Conservation (phyloP, 495 filamentous ascomycete genomes). For the Polyplosphaeria fusca region DNA sequence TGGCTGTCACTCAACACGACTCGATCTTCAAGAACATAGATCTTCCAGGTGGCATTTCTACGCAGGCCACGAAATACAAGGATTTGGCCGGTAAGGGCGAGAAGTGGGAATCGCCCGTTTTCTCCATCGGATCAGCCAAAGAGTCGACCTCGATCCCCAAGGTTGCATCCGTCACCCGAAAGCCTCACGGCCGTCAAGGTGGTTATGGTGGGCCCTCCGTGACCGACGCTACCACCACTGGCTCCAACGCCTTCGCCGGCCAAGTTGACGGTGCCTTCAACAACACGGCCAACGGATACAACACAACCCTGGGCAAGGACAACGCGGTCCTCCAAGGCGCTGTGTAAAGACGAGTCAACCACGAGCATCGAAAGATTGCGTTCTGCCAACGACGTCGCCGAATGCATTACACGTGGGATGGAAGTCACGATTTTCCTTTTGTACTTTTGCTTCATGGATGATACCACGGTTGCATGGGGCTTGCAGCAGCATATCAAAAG, state of each 20-base stretch:
- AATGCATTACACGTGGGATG: too few species aligned
- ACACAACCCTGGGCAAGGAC: conserved; percentile 47
- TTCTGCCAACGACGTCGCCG: too few species aligned
- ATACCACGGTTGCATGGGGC: too few species aligned
- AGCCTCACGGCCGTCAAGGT: conserved; percentile 46
- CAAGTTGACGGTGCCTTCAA: background rate
- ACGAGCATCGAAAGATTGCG: too few species aligned
- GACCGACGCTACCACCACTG: conserved; percentile 44
- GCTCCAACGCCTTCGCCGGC: conserved; percentile 17
- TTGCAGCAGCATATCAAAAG: too few species aligned
- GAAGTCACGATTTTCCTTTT: too few species aligned
- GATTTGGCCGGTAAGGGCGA: conserved; percentile 84
- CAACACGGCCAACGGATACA: conserved; percentile 8
- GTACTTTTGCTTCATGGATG: too few species aligned
- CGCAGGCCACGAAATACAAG: conserved; percentile 93
- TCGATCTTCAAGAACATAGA: conserved; percentile 86
- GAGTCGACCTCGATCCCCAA: conserved; percentile 68
- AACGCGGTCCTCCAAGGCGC: conserved; percentile 50
- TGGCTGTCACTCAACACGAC: conserved; percentile 84
- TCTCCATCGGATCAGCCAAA: conserved; percentile 76
- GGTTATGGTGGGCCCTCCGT: conserved; percentile 25
- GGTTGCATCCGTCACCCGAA: conserved; percentile 63
- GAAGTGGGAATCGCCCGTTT: conserved; percentile 92
- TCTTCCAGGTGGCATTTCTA: conserved; percentile 85
- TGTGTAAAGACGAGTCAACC: conserved; percentile 41